Conservation (phyloP, 2,329 filamentous ascomycete species). For the Cercospora zeae-maydis region DNA sequence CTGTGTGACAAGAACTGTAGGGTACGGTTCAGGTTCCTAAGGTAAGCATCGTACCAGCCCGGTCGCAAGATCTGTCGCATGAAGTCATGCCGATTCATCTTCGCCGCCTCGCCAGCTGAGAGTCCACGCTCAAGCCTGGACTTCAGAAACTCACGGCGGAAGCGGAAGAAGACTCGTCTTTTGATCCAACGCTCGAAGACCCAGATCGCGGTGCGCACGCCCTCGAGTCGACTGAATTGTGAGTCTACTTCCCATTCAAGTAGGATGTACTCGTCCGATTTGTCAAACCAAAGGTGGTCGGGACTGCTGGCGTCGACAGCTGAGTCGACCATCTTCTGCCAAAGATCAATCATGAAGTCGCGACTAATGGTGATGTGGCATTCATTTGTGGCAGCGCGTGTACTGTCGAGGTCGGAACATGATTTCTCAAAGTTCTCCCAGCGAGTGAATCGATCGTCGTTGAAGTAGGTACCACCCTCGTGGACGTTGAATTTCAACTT, state of each 20-base stretch:
- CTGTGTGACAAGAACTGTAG: conserved; percentile 1
- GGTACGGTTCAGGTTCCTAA: conserved; percentile 2
- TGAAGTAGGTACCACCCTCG: conserved; percentile 4
- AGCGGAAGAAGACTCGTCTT: not conserved
- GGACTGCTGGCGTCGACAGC: not conserved
- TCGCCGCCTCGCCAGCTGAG: not conserved
- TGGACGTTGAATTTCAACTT: conserved; percentile 4
- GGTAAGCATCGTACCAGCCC: conserved; percentile 6
- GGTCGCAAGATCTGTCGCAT: conserved; percentile 1
- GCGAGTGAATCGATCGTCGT: conserved; percentile 15
- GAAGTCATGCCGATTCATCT: not conserved
- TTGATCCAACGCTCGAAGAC: conserved; percentile 12
- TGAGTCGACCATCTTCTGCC: not conserved
- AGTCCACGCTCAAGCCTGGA: not conserved
- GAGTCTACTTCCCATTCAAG: not conserved
- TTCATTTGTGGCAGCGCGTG: not conserved
- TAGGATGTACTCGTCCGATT: not conserved
- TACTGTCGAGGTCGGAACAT: conserved; percentile 18
- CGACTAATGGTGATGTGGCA: conserved; percentile 1
- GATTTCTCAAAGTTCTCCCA: conserved; percentile 21
- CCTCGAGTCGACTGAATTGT: conserved; percentile 2
- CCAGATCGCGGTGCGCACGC: not conserved
- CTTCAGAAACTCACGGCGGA: conserved; percentile 1
- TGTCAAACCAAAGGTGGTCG: not conserved
- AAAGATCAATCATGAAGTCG: conserved; percentile 4